phyloP scores from a whole-genome alignment of 306 rosid genomes.

The Abrus pulchellus region DNA sequence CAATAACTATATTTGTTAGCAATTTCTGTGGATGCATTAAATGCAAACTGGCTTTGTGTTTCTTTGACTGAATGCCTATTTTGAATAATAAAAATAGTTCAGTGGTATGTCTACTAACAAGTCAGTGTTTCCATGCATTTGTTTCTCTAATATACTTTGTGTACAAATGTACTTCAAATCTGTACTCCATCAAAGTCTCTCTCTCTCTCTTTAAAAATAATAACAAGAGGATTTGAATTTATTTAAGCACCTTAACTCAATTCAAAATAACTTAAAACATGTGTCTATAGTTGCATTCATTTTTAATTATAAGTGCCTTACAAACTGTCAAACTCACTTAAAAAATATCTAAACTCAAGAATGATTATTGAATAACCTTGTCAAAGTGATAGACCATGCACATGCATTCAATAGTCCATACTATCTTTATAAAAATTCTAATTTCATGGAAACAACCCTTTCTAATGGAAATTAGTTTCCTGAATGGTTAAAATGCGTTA shows the following conservation, averaged over 20 bases:
- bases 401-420: conserved; percentile 14
- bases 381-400: conserved; percentile 10
- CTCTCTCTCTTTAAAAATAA: neutral
- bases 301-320: neutral
- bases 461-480: neutral
- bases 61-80: conserved; percentile 24
- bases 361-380: neutral
- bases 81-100: neutral
- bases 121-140: neutral
- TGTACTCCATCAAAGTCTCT: conserved; percentile 48
- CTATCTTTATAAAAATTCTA: neutral
- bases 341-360: neutral
- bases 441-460: neutral
- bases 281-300: neutral
- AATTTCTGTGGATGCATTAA: conserved; percentile 41
- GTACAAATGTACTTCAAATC: conserved; percentile 56
- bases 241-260: neutral
- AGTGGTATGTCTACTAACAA: neutral
- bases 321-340: neutral
- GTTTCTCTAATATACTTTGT: conserved; percentile 13
- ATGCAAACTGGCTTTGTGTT: conserved; percentile 47
- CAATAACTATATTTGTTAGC: neutral
- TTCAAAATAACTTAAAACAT: neutral
- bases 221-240: neutral
- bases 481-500: neutral